Percentiles rank a stretch among this genome's conserved stretches.
Evolutionary conservation across 768 basidiomycete genomes (phyloP).

Genomic region (Mycena filopes): DNA sequence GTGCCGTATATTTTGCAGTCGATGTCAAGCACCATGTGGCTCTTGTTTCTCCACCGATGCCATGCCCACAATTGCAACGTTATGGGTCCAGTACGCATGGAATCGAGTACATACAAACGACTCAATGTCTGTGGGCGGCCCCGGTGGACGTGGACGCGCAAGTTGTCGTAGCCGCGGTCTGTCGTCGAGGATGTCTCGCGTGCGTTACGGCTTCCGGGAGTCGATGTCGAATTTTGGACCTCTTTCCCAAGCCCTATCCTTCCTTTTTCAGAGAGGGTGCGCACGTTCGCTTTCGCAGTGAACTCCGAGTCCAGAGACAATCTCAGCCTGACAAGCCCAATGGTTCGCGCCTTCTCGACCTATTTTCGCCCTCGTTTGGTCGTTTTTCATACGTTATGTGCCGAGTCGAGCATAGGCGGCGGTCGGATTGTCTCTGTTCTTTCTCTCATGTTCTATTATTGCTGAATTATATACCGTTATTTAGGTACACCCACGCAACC

Average conservation of each 20-base stretch:
- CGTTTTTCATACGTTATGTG: not conserved
- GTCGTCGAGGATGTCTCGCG: too few species aligned
- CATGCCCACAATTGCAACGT: not conserved
- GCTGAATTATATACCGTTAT: not conserved
- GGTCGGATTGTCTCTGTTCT: too few species aligned
- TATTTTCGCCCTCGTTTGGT: not conserved
- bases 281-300: too few species aligned
- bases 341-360: not conserved
- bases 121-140: not conserved
- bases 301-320: too few species aligned
- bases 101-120: not conserved
- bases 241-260: too few species aligned
- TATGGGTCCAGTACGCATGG: not conserved
- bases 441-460: not conserved
- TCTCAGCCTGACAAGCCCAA: not conserved
- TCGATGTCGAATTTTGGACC: too few species aligned
- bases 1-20: not conserved
- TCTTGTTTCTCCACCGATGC: not conserved
- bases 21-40: not conserved
- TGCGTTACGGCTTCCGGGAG: too few species aligned
- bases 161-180: not conserved
- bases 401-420: not conserved
- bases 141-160: not conserved
- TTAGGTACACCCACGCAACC: not conserved
- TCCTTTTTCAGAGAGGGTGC: too few species aligned